Conservation (phyloP, 345 rosid species). For the Leavenworthia alabamica region DNA sequence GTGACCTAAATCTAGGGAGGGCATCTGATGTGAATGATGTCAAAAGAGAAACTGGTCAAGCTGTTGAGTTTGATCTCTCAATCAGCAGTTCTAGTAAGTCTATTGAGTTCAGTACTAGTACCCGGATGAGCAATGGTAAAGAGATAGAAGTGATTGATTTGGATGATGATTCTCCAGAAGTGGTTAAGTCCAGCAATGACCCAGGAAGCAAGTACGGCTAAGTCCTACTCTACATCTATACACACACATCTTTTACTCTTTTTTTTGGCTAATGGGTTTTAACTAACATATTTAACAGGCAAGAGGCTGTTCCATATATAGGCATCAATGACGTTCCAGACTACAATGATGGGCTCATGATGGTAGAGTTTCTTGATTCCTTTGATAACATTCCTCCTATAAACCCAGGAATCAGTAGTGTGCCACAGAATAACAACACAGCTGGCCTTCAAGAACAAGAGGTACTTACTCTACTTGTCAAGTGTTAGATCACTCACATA, state of each 20-base stretch:
- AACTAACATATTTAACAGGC: constrained; percentile 41
- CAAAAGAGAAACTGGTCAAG: constrained; percentile 41
- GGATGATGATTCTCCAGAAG: constrained; percentile 62
- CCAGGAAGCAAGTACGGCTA: constrained; percentile 54
- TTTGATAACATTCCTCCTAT: constrained; percentile 53
- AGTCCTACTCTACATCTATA: neutral
- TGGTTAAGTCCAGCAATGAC: constrained; percentile 44
- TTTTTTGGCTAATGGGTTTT: neutral
- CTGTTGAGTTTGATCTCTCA: constrained; percentile 68
- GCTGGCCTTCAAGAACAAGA: constrained; percentile 59
- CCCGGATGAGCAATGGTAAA: constrained; percentile 43
- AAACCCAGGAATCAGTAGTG: constrained; percentile 36
- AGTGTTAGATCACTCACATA: neutral
- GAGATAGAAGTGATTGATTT: constrained; percentile 87
- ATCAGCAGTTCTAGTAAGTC: constrained; percentile 57
- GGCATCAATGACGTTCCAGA: constrained; percentile 56
- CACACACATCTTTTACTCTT: neutral
- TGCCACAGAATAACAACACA: constrained; percentile 32
- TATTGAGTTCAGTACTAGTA: constrained; percentile 39
- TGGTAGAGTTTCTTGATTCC: constrained; percentile 65
- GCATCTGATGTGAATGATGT: constrained; percentile 41
- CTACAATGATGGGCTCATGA: constrained; percentile 66
- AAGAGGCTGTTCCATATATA: constrained; percentile 43
- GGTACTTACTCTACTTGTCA: constrained; percentile 39
- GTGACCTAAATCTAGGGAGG: constrained; percentile 87